Conservation (phyloP, 164 flowering plant genomes). For the Dillenia turbinata region DNA sequence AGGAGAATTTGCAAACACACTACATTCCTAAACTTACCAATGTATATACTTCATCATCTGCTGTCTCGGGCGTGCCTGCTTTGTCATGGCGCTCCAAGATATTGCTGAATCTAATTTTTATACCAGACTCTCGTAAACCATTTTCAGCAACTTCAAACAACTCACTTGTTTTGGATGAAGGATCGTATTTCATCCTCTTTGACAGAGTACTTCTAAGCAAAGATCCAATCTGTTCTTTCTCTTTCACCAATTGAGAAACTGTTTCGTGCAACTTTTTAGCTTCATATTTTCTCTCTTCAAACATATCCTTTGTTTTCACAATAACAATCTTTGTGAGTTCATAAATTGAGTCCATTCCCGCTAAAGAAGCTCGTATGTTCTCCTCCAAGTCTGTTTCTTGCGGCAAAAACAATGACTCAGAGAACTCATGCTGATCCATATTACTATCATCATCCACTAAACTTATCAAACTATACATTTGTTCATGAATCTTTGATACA, state of each 20-base stretch:
- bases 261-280: conserved; percentile 60
- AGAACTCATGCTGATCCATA: conserved; percentile 48
- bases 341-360: conserved; percentile 66
- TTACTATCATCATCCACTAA: conserved; percentile 49
- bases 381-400: conserved; percentile 81
- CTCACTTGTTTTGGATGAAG: conserved; percentile 48
- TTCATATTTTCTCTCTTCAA: conserved; percentile 51
- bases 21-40: conserved; percentile 40
- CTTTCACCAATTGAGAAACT: conserved; percentile 54
- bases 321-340: conserved; percentile 42
- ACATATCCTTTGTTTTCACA: conserved; percentile 45
- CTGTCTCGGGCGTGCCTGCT: conserved; percentile 23
- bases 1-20: background rate
- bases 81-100: conserved; percentile 31
- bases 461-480: conserved; percentile 46
- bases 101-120: conserved; percentile 54
- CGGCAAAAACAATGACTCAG: conserved; percentile 77
- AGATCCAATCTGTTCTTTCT: conserved; percentile 86
- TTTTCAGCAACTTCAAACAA: conserved; percentile 81
- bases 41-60: conserved; percentile 75
- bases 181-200: conserved; percentile 43
- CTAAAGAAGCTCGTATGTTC: conserved; percentile 72
- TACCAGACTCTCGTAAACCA: conserved; percentile 73
- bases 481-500: conserved; percentile 63
- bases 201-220: conserved; percentile 85